Conservation (phyloP, 2,329 filamentous ascomycete species). For the Chaetomium sp. region DNA sequence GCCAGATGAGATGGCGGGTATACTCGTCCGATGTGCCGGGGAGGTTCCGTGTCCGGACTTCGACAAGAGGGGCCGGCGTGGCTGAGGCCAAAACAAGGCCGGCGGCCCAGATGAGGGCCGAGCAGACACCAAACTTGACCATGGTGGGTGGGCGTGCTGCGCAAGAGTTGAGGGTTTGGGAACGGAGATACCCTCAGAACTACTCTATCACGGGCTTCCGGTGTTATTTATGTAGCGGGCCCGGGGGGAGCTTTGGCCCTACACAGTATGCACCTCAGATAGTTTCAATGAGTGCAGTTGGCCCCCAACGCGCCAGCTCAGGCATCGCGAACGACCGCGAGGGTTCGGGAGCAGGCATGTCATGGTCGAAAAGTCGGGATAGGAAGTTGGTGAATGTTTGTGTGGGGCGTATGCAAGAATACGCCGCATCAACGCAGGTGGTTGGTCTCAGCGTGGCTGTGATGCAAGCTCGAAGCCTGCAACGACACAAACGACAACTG, state of each 20-base stretch:
- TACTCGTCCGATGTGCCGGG: constrained; percentile 29
- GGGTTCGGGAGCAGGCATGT: neutral
- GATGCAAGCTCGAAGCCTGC: neutral
- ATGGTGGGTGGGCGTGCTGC: constrained; percentile 3
- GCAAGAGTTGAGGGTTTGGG: neutral
- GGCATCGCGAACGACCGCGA: neutral
- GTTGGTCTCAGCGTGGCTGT: constrained; percentile 11
- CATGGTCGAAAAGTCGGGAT: neutral
- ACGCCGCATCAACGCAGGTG: constrained; percentile 13
- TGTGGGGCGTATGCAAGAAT: constrained; percentile 8
- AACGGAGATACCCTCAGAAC: neutral
- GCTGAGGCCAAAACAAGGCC: constrained; percentile 14
- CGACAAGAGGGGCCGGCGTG: constrained; percentile 16
- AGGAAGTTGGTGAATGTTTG: neutral
- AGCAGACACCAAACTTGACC: constrained; percentile 10
- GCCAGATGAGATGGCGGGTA: constrained; percentile 33
- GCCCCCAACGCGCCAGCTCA: neutral
- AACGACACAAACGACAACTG: neutral
- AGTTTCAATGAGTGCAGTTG: neutral
- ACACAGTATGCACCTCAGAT: too few relatives aligned
- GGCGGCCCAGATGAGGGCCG: constrained; percentile 18
- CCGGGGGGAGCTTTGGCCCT: too few relatives aligned
- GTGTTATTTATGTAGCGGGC: constrained; percentile 3
- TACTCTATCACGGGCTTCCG: neutral
- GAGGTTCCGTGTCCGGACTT: constrained; percentile 34